Conservation (phyloP, 805 yeast species). For the Metschnikowia kunwiensis region DNA sequence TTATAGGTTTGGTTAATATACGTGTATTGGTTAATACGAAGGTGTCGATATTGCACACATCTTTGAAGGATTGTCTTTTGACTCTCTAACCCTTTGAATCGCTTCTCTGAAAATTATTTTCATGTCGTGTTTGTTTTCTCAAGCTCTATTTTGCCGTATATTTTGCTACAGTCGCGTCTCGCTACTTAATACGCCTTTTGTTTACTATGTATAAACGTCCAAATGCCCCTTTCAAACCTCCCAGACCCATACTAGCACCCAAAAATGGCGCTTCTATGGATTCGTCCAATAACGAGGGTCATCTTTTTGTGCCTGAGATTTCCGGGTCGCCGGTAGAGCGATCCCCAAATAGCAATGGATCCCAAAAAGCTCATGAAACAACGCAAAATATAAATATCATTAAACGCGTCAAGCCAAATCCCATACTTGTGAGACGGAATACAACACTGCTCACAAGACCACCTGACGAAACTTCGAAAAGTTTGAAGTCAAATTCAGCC, state of each 20-base stretch:
- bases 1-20: conserved; percentile 8
- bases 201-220: conserved; percentile 20
- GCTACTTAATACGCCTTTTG: conserved; percentile 2
- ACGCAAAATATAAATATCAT: background rate
- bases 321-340: too few relatives aligned
- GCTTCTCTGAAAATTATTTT: too few relatives aligned
- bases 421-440: conserved; percentile 1
- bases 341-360: too few relatives aligned
- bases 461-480: background rate
- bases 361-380: background rate
- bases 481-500: background rate
- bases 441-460: too few relatives aligned
- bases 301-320: conserved; percentile 7
- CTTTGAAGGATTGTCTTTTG: too few relatives aligned
- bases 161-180: conserved; percentile 11
- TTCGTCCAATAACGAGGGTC: background rate
- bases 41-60: background rate
- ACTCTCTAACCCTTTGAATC: too few relatives aligned
- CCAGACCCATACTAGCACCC: conserved; percentile 25
- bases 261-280: background rate
- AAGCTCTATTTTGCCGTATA: too few relatives aligned
- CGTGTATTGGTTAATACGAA: background rate
- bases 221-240: conserved; percentile 55
- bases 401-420: conserved; percentile 6
- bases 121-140: too few relatives aligned